Conservation (phyloP, 805 yeast species). For the Metschnikowia picachoensis region DNA sequence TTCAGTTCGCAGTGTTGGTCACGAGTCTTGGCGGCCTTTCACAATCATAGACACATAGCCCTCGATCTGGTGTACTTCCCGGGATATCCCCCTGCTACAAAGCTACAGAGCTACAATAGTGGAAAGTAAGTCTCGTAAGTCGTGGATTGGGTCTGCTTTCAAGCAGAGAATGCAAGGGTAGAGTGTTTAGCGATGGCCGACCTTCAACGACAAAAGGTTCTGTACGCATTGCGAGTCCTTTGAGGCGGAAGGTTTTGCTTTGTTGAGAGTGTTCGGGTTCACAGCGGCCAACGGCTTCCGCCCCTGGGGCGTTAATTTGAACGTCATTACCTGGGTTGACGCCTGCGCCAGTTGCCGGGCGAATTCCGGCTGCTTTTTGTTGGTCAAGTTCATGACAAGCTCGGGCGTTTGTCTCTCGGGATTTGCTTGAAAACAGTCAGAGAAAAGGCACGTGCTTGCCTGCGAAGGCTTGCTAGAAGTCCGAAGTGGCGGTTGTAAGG, state of each 20-base stretch:
- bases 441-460: too few species aligned
- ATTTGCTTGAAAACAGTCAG: too few species aligned
- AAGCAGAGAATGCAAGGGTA: neutral
- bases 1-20: too few species aligned
- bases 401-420: neutral
- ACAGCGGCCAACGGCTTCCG: conserved; percentile 17
- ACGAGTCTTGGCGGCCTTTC: too few species aligned
- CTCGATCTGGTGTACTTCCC: too few species aligned
- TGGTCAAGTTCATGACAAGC: conserved; percentile 18
- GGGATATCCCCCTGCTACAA: too few species aligned
- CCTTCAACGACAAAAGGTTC: conserved; percentile 17
- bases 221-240: conserved; percentile 18
- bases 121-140: neutral
- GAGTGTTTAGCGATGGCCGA: conserved; percentile 9
- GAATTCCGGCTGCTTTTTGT: conserved; percentile 19
- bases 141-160: neutral
- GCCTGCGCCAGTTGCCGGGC: conserved; percentile 15
- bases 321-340: conserved; percentile 16
- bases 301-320: conserved; percentile 16
- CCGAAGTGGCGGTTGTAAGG: too few species aligned
- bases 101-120: too few species aligned
- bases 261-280: conserved; percentile 9
- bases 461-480: too few species aligned
- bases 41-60: too few species aligned
- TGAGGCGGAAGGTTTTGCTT: conserved; percentile 4